Percentiles rank a stretch among this genome's conserved stretches.
Evolutionary conservation across 257 asterid species (phyloP).

Genomic region (Henckelia pumila): DNA sequence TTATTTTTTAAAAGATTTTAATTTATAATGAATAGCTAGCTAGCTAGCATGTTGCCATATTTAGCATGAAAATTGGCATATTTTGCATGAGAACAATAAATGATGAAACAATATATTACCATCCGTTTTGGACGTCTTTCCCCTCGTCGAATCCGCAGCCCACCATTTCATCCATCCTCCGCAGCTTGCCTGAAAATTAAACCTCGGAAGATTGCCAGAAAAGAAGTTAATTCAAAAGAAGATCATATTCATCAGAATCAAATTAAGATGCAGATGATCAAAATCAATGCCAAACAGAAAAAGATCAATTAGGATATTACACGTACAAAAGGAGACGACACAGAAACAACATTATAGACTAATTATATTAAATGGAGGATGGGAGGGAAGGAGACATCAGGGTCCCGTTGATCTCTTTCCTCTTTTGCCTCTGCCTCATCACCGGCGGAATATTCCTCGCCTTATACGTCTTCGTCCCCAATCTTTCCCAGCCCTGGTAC

Average conservation of each 20-base stretch:
- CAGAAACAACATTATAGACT: neutral
- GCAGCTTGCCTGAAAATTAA: slow-evolving; percentile 37
- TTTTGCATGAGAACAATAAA: neutral
- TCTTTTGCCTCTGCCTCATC: slow-evolving; percentile 53
- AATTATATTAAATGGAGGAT: slow-evolving; percentile 39
- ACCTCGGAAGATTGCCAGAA: slow-evolving; percentile 19
- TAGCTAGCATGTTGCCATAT: neutral
- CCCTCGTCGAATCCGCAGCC: slow-evolving; percentile 30
- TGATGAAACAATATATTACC: neutral
- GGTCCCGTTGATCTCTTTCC: slow-evolving; percentile 50
- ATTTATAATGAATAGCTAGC: too few species aligned
- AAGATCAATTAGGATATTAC: slow-evolving; percentile 16
- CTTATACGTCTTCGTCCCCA: slow-evolving; percentile 45
- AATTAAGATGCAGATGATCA: neutral
- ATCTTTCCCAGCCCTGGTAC: slow-evolving; percentile 58
- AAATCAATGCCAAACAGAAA: slow-evolving; percentile 4
- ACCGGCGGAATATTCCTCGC: slow-evolving; percentile 64
- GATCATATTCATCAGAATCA: too few species aligned
- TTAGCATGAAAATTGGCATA: neutral
- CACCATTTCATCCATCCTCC: slow-evolving; percentile 28
- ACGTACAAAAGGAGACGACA: neutral
- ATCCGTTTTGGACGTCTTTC: slow-evolving; percentile 27
- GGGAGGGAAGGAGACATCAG: slow-evolving; percentile 55
- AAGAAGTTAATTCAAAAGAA: too few species aligned
- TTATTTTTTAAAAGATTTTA: too few species aligned